Evolutionary conservation across 176 grass and related monocot genomes (phyloP).

Genomic region (Bromus sterilis): DNA sequence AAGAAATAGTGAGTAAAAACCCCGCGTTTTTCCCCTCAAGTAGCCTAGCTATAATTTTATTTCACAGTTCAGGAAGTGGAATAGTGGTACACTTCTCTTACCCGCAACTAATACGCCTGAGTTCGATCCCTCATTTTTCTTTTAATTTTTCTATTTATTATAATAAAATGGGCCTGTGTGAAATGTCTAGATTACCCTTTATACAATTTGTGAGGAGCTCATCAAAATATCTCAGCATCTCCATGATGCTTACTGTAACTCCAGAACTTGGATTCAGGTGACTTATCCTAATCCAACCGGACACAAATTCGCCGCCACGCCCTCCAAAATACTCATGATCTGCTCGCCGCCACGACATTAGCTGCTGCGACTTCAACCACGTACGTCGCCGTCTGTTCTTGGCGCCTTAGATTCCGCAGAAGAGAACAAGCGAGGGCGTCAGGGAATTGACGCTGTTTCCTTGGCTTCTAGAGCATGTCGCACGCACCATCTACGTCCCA

Average conservation of each 20-base stretch:
- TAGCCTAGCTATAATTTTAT: too few species aligned
- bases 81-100: too few species aligned
- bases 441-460: background rate
- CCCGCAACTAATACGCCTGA: too few species aligned
- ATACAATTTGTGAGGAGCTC: too few species aligned
- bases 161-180: too few species aligned
- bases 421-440: background rate
- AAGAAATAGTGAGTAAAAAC: too few species aligned
- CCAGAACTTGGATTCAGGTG: background rate
- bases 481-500: background rate
- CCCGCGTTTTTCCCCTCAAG: too few species aligned
- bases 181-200: too few species aligned
- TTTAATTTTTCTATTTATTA: too few species aligned
- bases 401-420: background rate
- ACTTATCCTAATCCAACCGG: background rate
- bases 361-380: background rate
- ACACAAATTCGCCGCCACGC: background rate
- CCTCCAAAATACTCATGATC: background rate
- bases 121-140: too few species aligned
- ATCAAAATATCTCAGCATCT: constrained; percentile 3
- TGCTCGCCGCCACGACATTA: background rate
- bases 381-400: background rate
- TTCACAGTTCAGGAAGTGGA: too few species aligned
- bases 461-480: background rate
- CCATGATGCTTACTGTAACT: background rate